phyloP scores from a whole-genome alignment of 2,329 filamentous ascomycete genomes.

The Beauveria bassiana region DNA sequence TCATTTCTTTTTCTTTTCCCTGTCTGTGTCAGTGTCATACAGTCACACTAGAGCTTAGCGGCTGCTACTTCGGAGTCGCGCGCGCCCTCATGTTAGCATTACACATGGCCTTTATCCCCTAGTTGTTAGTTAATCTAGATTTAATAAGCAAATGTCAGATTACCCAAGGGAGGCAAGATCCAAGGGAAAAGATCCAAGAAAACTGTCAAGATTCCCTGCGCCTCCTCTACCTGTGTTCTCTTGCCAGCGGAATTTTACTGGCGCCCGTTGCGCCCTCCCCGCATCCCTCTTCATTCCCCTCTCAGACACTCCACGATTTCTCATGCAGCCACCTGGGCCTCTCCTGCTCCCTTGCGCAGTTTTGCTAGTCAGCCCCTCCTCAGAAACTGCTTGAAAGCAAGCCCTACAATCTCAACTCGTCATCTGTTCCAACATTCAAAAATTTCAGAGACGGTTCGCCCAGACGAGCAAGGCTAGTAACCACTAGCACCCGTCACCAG shows the following conservation, averaged over 20 bases:
- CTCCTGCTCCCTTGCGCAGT: not conserved
- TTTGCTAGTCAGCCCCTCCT: not conserved
- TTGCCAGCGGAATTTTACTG: no score
- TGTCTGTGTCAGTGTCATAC: no score
- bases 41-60: not conserved
- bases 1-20: not conserved
- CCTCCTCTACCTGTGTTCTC: no score
- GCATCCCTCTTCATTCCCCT: not conserved
- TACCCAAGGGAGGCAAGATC: no score
- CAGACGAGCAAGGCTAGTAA: not conserved
- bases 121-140: no score
- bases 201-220: no score
- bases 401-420: not conserved
- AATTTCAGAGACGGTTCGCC: not conserved
- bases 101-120: no score
- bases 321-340: not conserved
- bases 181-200: no score
- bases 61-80: no score
- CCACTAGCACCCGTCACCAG: not conserved
- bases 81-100: no score
- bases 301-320: not conserved
- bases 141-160: no score
- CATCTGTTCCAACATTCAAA: not conserved
- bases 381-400: not conserved
- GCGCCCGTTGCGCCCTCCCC: not conserved